Conservation (phyloP, 345 rosid genomes). For the Anastatica hierochuntica region DNA sequence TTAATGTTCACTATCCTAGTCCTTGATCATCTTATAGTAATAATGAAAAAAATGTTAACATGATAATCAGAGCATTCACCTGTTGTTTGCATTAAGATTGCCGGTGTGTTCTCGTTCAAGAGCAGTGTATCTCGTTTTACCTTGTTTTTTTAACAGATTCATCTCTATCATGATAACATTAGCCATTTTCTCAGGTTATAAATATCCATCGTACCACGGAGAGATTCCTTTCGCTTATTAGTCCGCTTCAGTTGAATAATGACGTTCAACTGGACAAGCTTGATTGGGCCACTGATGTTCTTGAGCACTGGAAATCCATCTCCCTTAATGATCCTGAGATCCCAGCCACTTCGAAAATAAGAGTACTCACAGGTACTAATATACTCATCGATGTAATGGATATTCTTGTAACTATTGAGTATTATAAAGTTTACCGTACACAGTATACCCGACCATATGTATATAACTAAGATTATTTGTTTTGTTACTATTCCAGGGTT, state of each 20-base stretch:
- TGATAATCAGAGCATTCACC: background rate
- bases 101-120: too few species aligned
- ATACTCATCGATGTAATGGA: too few species aligned
- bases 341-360: conserved; percentile 41
- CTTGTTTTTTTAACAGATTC: conserved; percentile 3
- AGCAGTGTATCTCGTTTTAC: too few species aligned
- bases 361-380: conserved; percentile 45
- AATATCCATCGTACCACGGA: conserved; percentile 48
- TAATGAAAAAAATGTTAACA: background rate
- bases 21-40: background rate
- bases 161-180: background rate
- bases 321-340: conserved; percentile 24
- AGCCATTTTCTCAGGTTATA: conserved; percentile 43
- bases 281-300: conserved; percentile 39
- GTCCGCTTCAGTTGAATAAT: conserved; percentile 38
- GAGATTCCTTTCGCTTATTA: conserved; percentile 53
- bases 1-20: background rate
- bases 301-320: conserved; percentile 30
- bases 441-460: background rate
- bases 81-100: background rate
- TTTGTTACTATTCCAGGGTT: conserved; percentile 42
- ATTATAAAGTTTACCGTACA: background rate
- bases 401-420: too few species aligned
- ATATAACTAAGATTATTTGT: background rate
- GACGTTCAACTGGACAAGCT: conserved; percentile 31